Base-by-base conservation (phyloP, 176 grass and related monocot genomes). In the Alopecurus myosuroides region DNA sequence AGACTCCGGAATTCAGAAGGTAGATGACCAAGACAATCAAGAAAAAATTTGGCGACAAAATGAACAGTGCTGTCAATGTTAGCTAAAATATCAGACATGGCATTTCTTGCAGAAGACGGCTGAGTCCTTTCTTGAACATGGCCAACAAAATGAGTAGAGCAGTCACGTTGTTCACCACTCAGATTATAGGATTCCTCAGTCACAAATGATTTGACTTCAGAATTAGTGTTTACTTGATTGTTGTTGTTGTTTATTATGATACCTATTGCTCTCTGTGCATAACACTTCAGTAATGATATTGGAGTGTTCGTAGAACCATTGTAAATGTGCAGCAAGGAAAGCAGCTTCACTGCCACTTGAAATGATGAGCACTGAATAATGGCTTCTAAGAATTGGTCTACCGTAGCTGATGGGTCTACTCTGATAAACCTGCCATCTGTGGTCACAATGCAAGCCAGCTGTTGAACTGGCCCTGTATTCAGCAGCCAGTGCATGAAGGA, bases 231-330 rank as follows among this genome's bases (percentile, higher is more conserved):
- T 33, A 52, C 14, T 70, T 39, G 80, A 87, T 94, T 81, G 81
- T 78, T 81, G 29, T 69, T 87, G 29, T 86, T 90, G 77, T 87
- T 82, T 56, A 98, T 76, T 81, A 94, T 88, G 72, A 94, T 81
- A 81, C 56, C 79, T 64, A 91, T 79, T 80, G 89, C 93, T 74
- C 74, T 82, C 65, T 94, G 73, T 69, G 93, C 89, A 89, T 98
- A 98, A 85, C 93, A 90, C 70, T 98, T 94, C 70, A 98, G 88
- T 82, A 98, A 91, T 79, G 93, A 90, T 61, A 90, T 63, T 63
- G 96, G 96, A 72, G 80, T 86, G 80, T 85, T 93, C 11, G 53
- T 76, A 76, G 96, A 90, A 68, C 96, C 91, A 77, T 89, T 82
- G 53, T 98, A 95, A 82, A 92, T 85, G 74, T 91, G 84, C 76